Base-by-base conservation (phyloP, 495 filamentous ascomycete genomes). In the Penicillium samsonianum region DNA sequence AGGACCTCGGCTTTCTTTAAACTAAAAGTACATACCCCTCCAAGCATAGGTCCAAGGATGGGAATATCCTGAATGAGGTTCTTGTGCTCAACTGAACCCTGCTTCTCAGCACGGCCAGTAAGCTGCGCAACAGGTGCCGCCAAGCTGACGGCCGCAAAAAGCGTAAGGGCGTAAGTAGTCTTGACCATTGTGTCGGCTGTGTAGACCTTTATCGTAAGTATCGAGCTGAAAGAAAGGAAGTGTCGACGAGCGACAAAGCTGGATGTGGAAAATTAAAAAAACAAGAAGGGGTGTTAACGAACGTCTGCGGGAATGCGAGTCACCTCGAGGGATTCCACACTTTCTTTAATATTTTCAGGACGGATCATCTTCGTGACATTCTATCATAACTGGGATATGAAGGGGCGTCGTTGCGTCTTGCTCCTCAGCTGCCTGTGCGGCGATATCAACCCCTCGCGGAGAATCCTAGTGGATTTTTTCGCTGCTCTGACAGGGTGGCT, bases 91-190 rank as follows among this genome's bases (percentile, higher is more conserved):
- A n/a, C 26, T 14, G 45, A 33, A 0, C 14, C 30, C 11, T 47
- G 11, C 25, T 31, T 33, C 1, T 31, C 45, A 4, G 20, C 47
- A 37, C 55, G 59, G 7, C 33, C 45, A 31, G 42, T 38, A 5
- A 48, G 40, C 25, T 58, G 58, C 11, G 50, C 28, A 44, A 69
- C 10, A 6, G 67, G 67, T 2, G 61, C 67, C 16, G 67, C 67
- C 43, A 69, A 19, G 46, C 64, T 64, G 57, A 65, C 35, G 19
- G 67, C 67, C 11, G 57, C 62, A 50, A 67, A 66, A 23, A 69
- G 59, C 35, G 64, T 63, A 5, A 69, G 56, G 8, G 61, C 64
- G 30, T 67, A 65, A 33, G 59, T 65, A 38, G 64, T 57, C 59
- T 69, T 69, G 10, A 69, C 67, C 67, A 69, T 67, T 2, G 43